These are phyloP conservation scores for Eimeria tenella DNA, from an alignment of 169 alveolate genomes.

Conservation along the genomic window DNA sequence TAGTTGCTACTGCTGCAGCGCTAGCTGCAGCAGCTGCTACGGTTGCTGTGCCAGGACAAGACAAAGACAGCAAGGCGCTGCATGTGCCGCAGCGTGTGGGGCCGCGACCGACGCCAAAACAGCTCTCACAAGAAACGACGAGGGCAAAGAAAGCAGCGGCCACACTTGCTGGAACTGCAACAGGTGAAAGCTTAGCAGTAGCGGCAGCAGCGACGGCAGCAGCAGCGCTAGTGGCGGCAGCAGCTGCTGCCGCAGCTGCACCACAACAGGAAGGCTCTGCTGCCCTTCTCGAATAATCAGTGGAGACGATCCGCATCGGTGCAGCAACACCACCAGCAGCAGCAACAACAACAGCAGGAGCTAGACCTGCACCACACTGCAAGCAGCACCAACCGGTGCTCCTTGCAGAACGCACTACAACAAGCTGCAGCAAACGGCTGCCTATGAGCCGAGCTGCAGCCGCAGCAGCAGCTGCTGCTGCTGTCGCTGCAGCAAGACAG, in stretches of 20 bases:
- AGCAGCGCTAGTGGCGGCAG: constrained; percentile 5
- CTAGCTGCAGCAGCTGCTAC: neutral
- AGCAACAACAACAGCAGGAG: neutral
- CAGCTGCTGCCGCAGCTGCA: neutral
- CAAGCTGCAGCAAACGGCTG: constrained; percentile 21
- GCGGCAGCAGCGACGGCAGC: constrained; percentile 19
- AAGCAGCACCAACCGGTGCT: neutral
- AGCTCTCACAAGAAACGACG: neutral
- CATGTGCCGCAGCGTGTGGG: constrained; percentile 33
- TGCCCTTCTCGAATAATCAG: neutral
- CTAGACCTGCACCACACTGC: neutral
- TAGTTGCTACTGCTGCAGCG: constrained; percentile 1
- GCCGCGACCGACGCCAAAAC: constrained; percentile 9
- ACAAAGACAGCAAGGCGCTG: neutral
- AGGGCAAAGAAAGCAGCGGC: neutral
- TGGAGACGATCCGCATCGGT: neutral
- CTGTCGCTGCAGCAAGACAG: constrained; percentile 38
- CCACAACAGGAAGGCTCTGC: neutral
- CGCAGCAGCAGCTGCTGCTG: constrained; percentile 2
- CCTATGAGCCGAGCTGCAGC: constrained; percentile 2
- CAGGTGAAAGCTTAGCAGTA: neutral
- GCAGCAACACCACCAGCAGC: neutral
- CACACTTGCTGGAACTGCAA: neutral
- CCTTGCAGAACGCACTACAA: too few species aligned
- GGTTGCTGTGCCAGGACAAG: neutral